phyloP scores from a whole-genome alignment of 805 yeast species.

The Candida dajiaensis region DNA sequence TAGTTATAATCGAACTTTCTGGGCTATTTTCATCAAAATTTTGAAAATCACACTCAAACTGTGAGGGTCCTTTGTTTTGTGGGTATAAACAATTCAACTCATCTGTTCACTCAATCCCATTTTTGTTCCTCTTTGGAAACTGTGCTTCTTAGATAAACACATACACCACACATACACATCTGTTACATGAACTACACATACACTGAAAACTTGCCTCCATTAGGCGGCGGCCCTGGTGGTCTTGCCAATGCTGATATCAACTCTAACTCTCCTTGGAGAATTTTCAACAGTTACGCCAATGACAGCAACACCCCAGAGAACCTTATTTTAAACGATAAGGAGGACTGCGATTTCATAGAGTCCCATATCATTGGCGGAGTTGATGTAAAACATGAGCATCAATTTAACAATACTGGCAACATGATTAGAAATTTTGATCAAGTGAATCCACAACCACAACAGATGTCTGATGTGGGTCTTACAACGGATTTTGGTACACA shows the following conservation, averaged over 20 bases:
- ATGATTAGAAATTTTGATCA: not conserved
- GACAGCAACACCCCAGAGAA: not conserved
- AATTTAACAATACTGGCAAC: not conserved
- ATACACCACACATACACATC: not conserved
- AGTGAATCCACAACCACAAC: not conserved
- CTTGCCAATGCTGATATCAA: not conserved
- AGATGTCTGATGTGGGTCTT: not conserved
- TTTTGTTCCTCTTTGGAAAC: too few relatives aligned
- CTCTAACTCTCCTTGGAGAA: not conserved
- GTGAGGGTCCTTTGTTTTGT: too few relatives aligned
- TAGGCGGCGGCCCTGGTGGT: not conserved
- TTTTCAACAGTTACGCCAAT: not conserved
- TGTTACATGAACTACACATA: not conserved
- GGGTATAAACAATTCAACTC: too few relatives aligned
- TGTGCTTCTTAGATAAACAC: too few relatives aligned
- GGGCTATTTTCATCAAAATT: too few relatives aligned
- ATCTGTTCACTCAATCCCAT: too few relatives aligned
- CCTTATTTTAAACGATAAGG: constrained; percentile 7
- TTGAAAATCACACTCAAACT: too few relatives aligned
- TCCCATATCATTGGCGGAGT: constrained; percentile 5
- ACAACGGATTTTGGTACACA: not conserved
- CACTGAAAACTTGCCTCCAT: not conserved
- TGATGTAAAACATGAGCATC: not conserved
- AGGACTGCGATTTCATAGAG: constrained; percentile 18
- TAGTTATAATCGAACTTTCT: too few relatives aligned